Conservation (phyloP, 2,329 filamentous ascomycete species). For the Aspergillus alliaceus region DNA sequence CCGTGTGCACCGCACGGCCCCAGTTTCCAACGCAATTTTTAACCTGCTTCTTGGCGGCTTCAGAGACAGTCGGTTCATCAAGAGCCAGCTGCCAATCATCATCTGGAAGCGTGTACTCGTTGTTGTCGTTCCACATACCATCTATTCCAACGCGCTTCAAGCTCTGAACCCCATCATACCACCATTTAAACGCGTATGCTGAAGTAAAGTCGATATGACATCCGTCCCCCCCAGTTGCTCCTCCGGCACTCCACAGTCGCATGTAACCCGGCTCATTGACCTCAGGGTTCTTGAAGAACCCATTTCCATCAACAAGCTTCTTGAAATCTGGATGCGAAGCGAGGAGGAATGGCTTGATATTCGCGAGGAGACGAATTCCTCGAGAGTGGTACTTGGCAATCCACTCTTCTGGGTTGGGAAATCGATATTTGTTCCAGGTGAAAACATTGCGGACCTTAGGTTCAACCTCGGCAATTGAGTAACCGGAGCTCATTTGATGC, state of each 20-base stretch:
- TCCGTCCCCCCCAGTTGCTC: conserved; percentile 68
- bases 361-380: conserved; percentile 68
- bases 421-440: conserved; percentile 70
- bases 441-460: conserved; percentile 72
- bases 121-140: conserved; percentile 79
- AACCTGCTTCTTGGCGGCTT: conserved; percentile 37
- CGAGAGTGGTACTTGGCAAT: conserved; percentile 61
- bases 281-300: conserved; percentile 63
- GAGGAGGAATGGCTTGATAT: conserved; percentile 72
- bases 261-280: conserved; percentile 57
- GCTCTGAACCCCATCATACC: conserved; percentile 66
- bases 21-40: conserved; percentile 62
- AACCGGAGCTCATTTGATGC: conserved; percentile 72
- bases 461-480: conserved; percentile 65
- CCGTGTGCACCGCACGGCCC: conserved; percentile 69
- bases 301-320: conserved; percentile 58
- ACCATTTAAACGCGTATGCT: conserved; percentile 66
- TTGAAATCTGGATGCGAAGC: conserved; percentile 66
- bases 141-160: conserved; percentile 66
- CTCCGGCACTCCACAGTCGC: conserved; percentile 70
- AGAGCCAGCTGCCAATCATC: conserved; percentile 67
- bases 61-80: conserved; percentile 42
- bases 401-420: conserved; percentile 67
- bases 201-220: conserved; percentile 75
- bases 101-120: conserved; percentile 68